phyloP scores from a whole-genome alignment of 805 yeast genomes.

The Candida corydali region DNA sequence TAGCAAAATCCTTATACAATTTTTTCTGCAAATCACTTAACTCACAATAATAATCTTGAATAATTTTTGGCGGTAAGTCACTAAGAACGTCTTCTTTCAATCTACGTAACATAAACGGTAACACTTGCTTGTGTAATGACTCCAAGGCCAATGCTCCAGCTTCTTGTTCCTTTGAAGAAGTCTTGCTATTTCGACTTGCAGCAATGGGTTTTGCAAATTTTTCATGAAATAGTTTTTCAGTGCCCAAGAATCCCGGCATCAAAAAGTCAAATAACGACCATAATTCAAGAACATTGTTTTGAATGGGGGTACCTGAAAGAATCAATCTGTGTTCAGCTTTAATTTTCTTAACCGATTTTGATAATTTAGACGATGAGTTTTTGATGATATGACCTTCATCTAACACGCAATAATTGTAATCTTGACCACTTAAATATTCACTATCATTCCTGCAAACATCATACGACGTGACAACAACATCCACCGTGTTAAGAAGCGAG shows the following conservation, averaged over 20 bases:
- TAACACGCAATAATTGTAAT: constrained; percentile 89
- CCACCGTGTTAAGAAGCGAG: constrained; percentile 50
- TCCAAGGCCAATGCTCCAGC: constrained; percentile 95
- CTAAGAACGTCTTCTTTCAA: constrained; percentile 93
- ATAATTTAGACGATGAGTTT: constrained; percentile 81
- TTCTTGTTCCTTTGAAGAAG: constrained; percentile 90
- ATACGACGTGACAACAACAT: constrained; percentile 89
- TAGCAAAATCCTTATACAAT: constrained; percentile 84
- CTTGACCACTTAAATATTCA: constrained; percentile 51
- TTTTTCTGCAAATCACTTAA: constrained; percentile 85
- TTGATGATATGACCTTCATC: constrained; percentile 98
- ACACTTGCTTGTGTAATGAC: constrained; percentile 91
- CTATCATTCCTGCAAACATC: constrained; percentile 95
- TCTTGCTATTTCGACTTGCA: constrained; percentile 83
- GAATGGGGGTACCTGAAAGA: constrained; percentile 96
- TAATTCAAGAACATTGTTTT: constrained; percentile 90
- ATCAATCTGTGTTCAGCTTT: constrained; percentile 86
- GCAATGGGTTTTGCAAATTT: constrained; percentile 98
- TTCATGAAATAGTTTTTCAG: constrained; percentile 90
- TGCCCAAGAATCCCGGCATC: constrained; percentile 98
- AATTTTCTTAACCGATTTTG: constrained; percentile 80
- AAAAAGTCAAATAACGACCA: constrained; percentile 97
- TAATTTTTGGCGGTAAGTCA: constrained; percentile 96
- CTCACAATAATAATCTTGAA: constrained; percentile 97
- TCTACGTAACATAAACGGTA: constrained; percentile 94